phyloP scores from a whole-genome alignment of 192 early-diverging fungal species.

The Radiomyces spectabilis region DNA sequence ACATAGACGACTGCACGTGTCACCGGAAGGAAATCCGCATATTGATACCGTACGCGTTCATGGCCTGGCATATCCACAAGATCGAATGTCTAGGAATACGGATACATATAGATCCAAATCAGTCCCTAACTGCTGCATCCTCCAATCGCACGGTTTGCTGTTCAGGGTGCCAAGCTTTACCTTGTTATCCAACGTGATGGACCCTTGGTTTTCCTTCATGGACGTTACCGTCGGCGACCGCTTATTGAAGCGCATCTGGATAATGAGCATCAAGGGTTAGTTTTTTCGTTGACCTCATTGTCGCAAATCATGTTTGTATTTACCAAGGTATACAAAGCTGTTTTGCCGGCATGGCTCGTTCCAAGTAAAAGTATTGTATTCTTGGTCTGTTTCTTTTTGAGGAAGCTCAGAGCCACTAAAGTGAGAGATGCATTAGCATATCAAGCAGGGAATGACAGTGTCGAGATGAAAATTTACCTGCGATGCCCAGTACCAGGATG shows the following conservation, averaged over 20 bases:
- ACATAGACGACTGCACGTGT: slow-evolving; percentile 72
- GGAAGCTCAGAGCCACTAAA: background rate
- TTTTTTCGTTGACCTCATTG: too few relatives aligned
- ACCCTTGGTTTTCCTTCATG: slow-evolving; percentile 64
- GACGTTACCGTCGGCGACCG: slow-evolving; percentile 56
- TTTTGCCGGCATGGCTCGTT: slow-evolving; percentile 24
- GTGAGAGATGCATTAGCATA: too few relatives aligned
- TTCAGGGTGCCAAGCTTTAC: too few relatives aligned
- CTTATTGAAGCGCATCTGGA: slow-evolving; percentile 28
- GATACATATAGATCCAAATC: background rate
- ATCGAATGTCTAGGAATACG: slow-evolving; percentile 30
- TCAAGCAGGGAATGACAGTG: too few relatives aligned
- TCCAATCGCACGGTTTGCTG: background rate
- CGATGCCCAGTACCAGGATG: too few relatives aligned
- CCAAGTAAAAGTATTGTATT: slow-evolving; percentile 23
- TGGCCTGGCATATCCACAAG: slow-evolving; percentile 89
- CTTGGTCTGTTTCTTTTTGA: slow-evolving; percentile 13
- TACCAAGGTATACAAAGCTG: slow-evolving; percentile 22
- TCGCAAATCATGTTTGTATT: background rate
- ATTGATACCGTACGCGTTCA: slow-evolving; percentile 69
- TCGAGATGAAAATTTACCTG: too few relatives aligned
- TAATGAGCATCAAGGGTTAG: background rate
- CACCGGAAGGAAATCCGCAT: slow-evolving; percentile 58
- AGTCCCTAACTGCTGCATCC: background rate
- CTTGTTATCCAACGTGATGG: slow-evolving; percentile 35